These are phyloP conservation scores for Aspergillus sp. DNA, from an alignment of 2,329 filamentous ascomycete genomes.

Conservation along the genomic window DNA sequence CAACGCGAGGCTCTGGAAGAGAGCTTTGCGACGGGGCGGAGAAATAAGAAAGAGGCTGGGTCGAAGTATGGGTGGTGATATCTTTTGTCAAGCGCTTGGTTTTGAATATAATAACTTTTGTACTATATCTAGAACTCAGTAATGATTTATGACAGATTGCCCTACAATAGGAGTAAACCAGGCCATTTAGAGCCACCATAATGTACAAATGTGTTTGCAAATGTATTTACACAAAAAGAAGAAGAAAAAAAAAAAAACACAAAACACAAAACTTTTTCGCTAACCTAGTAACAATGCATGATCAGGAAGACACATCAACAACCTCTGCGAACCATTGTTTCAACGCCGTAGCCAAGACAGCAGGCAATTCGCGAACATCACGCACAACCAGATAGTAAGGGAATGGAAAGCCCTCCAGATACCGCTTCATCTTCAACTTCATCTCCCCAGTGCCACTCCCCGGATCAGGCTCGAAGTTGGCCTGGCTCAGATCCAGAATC, in stretches of 20 bases:
- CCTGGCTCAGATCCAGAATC: conserved; percentile 82
- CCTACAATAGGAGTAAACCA: not conserved
- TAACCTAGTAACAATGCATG: conserved; percentile 7
- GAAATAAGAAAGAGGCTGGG: conserved; percentile 73
- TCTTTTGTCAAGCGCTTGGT: not conserved
- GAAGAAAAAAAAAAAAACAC: not conserved
- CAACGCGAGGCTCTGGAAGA: conserved; percentile 87
- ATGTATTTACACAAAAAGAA: conserved; percentile 3
- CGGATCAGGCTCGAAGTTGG: conserved; percentile 65
- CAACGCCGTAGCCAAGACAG: conserved; percentile 75
- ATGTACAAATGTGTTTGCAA: not conserved
- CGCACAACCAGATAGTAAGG: conserved; percentile 93
- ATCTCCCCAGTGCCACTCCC: conserved; percentile 50
- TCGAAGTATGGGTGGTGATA: conserved; percentile 71
- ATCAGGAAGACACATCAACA: conserved; percentile 39
- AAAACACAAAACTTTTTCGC: conserved; percentile 7
- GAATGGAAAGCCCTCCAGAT: conserved; percentile 94
- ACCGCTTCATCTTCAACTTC: conserved; percentile 73
- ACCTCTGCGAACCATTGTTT: conserved; percentile 90
- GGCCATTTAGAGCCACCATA: too few species aligned
- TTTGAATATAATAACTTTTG: not conserved
- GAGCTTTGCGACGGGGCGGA: conserved; percentile 73
- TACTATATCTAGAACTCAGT: not conserved
- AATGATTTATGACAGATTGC: not conserved
- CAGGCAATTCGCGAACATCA: conserved; percentile 82